These are phyloP conservation scores for Albizia julibrissin DNA, from an alignment of 306 rosid genomes.

Conservation along the genomic window DNA sequence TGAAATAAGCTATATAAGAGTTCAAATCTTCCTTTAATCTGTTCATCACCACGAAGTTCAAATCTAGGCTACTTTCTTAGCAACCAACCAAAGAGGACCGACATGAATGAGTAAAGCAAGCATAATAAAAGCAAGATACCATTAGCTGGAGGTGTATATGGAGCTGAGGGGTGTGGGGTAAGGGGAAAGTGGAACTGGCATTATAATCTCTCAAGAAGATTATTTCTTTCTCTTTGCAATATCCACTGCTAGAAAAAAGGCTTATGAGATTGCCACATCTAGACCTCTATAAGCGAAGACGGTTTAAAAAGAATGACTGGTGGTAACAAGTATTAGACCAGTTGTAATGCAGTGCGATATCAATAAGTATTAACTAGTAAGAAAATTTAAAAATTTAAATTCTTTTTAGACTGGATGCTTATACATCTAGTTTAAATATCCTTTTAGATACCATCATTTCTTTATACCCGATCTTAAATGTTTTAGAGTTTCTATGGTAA, in stretches of 20 bases:
- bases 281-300: too few species aligned
- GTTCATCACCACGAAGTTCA: constrained; percentile 12
- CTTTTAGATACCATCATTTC: too few species aligned
- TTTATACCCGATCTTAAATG: too few species aligned
- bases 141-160: constrained; percentile 75
- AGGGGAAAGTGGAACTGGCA: constrained; percentile 99
- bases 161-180: constrained; percentile 80
- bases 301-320: too few species aligned
- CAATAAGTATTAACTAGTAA: too few species aligned
- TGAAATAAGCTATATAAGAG: constrained; percentile 7
- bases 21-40: constrained; percentile 26
- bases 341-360: too few species aligned
- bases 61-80: neutral
- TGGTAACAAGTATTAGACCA: too few species aligned
- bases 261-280: too few species aligned
- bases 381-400: too few species aligned
- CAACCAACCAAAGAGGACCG: constrained; percentile 30
- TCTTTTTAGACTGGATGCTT: too few species aligned
- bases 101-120: constrained; percentile 31
- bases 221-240: constrained; percentile 42
- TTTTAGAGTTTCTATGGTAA: too few species aligned
- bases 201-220: constrained; percentile 45
- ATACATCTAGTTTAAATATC: too few species aligned
- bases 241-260: constrained; percentile 41
- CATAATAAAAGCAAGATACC: constrained; percentile 50